Evolutionary conservation across 352 stramenopile genomes (phyloP).

Genomic region (Pythium grandisporangium): DNA sequence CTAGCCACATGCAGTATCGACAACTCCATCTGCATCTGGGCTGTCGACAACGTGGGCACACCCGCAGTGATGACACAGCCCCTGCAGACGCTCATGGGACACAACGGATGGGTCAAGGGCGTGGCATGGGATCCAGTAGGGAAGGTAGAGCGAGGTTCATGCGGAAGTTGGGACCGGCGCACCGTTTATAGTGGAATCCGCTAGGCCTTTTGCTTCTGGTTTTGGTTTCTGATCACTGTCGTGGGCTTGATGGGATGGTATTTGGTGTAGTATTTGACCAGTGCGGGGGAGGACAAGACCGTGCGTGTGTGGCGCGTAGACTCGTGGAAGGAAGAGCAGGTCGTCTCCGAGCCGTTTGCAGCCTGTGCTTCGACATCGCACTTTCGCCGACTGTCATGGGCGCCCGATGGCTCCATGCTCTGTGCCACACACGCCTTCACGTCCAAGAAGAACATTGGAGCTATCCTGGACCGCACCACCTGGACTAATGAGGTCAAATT

Average conservation of each 20-base stretch:
- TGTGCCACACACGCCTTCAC: constrained; percentile 80
- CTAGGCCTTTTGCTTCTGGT: no score
- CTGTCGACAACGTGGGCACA: constrained; percentile 43
- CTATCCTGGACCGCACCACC: constrained; percentile 59
- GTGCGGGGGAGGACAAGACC: constrained; percentile 80
- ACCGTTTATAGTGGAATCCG: no score
- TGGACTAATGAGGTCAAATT: constrained; percentile 85
- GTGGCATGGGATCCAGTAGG: constrained; percentile 82
- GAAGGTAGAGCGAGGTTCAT: constrained; percentile 58
- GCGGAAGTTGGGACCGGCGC: no score
- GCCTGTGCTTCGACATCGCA: constrained; percentile 70
- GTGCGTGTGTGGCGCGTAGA: constrained; percentile 80
- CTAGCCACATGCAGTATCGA: constrained; percentile 86
- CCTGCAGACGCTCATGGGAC: constrained; percentile 61
- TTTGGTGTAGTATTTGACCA: constrained; percentile 74
- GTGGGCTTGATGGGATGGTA: no score
- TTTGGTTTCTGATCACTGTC: no score
- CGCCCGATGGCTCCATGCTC: constrained; percentile 67
- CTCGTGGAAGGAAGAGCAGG: constrained; percentile 57
- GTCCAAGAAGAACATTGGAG: constrained; percentile 83
- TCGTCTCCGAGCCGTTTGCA: constrained; percentile 70
- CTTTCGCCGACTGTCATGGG: constrained; percentile 80
- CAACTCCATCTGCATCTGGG: constrained; percentile 85
- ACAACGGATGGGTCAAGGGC: constrained; percentile 84
- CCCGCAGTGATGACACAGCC: constrained; percentile 71